Percentiles rank a stretch among this genome's conserved stretches.
Conservation (phyloP, 169 alveolate species). For the Condylostoma magnum region DNA sequence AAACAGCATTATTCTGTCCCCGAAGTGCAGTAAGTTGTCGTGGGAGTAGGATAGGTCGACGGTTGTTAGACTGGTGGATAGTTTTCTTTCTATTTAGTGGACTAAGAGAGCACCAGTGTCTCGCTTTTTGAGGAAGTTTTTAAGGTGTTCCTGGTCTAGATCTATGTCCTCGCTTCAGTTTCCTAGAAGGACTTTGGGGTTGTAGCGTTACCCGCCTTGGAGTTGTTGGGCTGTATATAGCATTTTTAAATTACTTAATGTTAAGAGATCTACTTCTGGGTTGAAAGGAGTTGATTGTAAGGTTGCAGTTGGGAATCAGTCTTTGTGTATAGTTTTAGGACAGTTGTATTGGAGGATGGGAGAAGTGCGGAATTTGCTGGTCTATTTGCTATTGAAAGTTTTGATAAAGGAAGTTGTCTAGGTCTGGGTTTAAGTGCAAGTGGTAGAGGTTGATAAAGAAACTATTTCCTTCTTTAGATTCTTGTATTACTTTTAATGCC, state of each 20-base stretch:
- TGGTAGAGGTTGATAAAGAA: too few species aligned
- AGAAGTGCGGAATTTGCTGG: too few species aligned
- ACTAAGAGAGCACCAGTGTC: constrained; percentile 45
- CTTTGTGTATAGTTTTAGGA: too few species aligned
- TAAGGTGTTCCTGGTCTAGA: constrained; percentile 50
- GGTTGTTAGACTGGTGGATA: not conserved
- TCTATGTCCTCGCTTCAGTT: constrained; percentile 70
- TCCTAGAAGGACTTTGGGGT: constrained; percentile 56
- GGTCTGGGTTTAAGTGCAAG: too few species aligned
- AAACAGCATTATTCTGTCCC: constrained; percentile 58
- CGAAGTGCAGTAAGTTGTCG: constrained; percentile 58
- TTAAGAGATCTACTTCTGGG: too few species aligned
- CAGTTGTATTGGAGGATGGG: too few species aligned
- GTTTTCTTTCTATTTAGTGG: constrained; percentile 39
- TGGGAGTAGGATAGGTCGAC: constrained; percentile 40
- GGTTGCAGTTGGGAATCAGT: too few species aligned
- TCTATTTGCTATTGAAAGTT: too few species aligned
- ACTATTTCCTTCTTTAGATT: too few species aligned
- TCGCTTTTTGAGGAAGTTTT: constrained; percentile 49
- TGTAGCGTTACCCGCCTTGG: constrained; percentile 64
- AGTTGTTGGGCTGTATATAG: constrained; percentile 61
- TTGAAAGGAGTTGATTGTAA: too few species aligned
- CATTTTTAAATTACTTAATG: constrained; percentile 39
- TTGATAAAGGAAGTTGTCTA: too few species aligned
- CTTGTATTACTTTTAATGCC: too few species aligned